Base-by-base conservation (phyloP, 805 yeast species). In the Kazachstania martiniae region DNA sequence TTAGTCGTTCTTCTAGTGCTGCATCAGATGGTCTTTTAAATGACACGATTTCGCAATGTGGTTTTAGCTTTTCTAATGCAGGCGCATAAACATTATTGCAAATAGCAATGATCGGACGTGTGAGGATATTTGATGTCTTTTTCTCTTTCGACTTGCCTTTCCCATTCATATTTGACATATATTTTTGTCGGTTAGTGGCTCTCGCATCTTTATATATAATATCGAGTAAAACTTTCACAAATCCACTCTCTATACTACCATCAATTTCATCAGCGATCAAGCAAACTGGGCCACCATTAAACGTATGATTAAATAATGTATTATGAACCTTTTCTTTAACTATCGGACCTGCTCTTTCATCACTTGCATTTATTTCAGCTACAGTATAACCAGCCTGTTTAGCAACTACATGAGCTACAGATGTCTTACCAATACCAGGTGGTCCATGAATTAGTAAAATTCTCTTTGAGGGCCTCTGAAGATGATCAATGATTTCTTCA, bases 341-440 rank as follows among this genome's bases (percentile, higher is more conserved):
- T 4, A 53, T 48, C n/a, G 55, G 55, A 0, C 80, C 83, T 0
- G 79, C 68, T 39, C 89, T 64, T 49, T 79, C 85, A 46, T 77
- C 86, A 53, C 81, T 72, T 5, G 97, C 95, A 58, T 89, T 89
- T 38, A 89, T 68, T 46, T 89, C 98, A 43, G 80, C 68, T 0
- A 81, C 70, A 28, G 75, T 73, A 51, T 81, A 89, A 0, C 94
- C 94, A 25, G 82, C 70, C 41, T 83, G 94, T 28, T 65, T 67
- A 3, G 95, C 91, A 23, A 86, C 68, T 1, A 85, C 72, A 48
- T 87, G 95, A 0, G 89, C 84, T 2, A 86, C 77, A 0, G 91
- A 72, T 0, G 97, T 87, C 51, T 89, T 89, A 8, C 98, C 98
- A 12, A 80, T 66, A 2, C 98, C 98, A 0, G 95, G 86, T 0